Conservation (phyloP, 2,329 filamentous ascomycete genomes). For the Aureobasidium musti region DNA sequence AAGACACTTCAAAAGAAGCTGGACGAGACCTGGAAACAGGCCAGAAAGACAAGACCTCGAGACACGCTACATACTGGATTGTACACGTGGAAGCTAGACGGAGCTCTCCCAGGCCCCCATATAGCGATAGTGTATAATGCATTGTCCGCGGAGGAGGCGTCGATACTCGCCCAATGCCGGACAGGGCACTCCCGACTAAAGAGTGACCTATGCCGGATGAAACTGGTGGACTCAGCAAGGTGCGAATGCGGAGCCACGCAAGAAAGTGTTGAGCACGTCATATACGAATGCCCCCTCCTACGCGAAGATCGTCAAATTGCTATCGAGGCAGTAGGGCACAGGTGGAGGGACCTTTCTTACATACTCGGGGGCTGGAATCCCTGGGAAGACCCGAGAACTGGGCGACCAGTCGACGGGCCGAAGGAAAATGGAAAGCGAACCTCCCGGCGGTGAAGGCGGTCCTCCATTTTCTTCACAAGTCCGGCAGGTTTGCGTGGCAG, state of each 20-base stretch:
- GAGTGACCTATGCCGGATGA: neutral
- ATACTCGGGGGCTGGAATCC: conserved; percentile 12
- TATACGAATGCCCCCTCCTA: conserved; percentile 1
- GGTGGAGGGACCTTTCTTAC: conserved; percentile 15
- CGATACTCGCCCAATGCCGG: neutral
- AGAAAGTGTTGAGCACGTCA: neutral
- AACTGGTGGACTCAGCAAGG: neutral
- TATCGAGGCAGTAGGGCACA: neutral
- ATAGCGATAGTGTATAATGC: neutral
- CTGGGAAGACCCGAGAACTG: conserved; percentile 5
- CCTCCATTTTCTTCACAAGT: conserved; percentile 1
- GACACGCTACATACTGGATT: neutral
- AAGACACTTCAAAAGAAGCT: neutral
- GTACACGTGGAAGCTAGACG: neutral
- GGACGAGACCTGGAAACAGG: neutral
- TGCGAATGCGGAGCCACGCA: neutral
- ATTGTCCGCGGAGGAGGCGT: neutral
- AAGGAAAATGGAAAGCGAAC: conserved; percentile 7
- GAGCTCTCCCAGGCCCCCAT: neutral
- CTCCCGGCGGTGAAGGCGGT: conserved; percentile 1
- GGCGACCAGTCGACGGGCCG: conserved; percentile 4
- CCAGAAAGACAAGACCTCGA: neutral
- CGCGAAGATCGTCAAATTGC: neutral
- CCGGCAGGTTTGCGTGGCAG: neutral
- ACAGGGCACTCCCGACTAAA: neutral